Percentiles rank a stretch among this genome's conserved stretches.
phyloP scores from a whole-genome alignment of 257 asterid genomes.

The Echites panduratus region DNA sequence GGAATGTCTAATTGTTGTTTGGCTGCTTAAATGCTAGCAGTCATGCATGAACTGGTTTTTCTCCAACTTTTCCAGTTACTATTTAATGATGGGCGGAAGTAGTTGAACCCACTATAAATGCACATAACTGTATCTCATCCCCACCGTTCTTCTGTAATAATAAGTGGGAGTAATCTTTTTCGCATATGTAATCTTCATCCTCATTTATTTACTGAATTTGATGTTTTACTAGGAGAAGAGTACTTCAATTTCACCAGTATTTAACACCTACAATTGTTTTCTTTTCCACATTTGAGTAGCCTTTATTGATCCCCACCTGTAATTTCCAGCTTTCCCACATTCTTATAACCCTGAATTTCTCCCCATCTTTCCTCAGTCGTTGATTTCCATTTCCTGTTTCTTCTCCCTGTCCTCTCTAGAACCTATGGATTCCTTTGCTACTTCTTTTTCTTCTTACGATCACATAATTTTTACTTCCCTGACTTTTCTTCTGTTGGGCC shows the following conservation, averaged over 20 bases:
- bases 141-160: not conserved
- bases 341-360: conserved; percentile 7
- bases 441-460: conserved; percentile 48
- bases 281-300: not conserved
- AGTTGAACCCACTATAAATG: not conserved
- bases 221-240: not conserved
- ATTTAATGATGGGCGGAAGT: conserved; percentile 9
- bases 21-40: too few species aligned
- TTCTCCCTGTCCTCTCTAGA: not conserved
- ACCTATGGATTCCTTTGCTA: conserved; percentile 41
- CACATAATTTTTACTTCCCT: conserved; percentile 55
- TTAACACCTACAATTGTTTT: conserved; percentile 14
- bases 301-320: conserved; percentile 23
- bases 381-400: not conserved
- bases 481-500: conserved; percentile 37
- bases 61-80: conserved; percentile 18
- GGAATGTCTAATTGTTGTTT: not conserved
- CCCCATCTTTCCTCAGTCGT: not conserved
- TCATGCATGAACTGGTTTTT: not conserved
- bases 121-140: conserved; percentile 4
- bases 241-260: not conserved
- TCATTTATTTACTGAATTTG: not conserved
- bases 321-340: conserved; percentile 19
- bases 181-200: not conserved
- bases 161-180: not conserved